Evolutionary conservation across 176 grass and related monocot species (phyloP), one percentile per base, ranked within the genome.

Genomic region (Triticum dicoccoides): DNA sequence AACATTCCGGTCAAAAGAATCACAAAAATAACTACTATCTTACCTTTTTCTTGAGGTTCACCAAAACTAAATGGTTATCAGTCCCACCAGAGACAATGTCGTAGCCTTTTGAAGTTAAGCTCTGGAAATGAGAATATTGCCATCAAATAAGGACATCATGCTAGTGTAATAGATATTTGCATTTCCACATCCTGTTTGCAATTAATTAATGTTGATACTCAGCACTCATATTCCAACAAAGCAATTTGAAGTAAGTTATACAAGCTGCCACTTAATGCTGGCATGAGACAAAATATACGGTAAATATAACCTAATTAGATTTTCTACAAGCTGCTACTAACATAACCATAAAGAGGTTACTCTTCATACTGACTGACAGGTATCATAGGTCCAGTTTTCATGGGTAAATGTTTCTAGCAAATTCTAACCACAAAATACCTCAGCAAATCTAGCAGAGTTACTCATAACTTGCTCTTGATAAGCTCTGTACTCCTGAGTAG

Each of bases 61-160:
- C 97, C 84, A 99, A 92, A 32, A 99, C 97, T 84, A 99, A 96
- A 92, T 99, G 97, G 83, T 99, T 99, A 23, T 99, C 94, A 64
- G 97, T 99, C 39, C 97, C 97, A 80, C 97, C 97, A 18, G 97
- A 99, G 68, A 99, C 97, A 87, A 99, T 91, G 1, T 99, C 94
- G 44, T 97, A 99, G n/a, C 97, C 94, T 93, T 84, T 93, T 62
- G 88, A 77, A 74, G 37, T 33, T 85, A 99, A 86, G 51, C 77
- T 73, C 97, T 99, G 87, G 52, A 91, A 66, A 84, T 54, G 68
- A 87, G 33, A 82, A 88, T 91, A 59, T 92, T 83, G 5, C 23
- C 76, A 80, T 78, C 29, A 62, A 71, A 85, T 82, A 76, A 84
- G 3, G 64, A 78, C 21, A 7, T 54, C 83, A 84, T 82, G 39